Evolutionary conservation across 2,329 filamentous ascomycete genomes (phyloP).

Genomic region (Trichothecium sympodiale): DNA sequence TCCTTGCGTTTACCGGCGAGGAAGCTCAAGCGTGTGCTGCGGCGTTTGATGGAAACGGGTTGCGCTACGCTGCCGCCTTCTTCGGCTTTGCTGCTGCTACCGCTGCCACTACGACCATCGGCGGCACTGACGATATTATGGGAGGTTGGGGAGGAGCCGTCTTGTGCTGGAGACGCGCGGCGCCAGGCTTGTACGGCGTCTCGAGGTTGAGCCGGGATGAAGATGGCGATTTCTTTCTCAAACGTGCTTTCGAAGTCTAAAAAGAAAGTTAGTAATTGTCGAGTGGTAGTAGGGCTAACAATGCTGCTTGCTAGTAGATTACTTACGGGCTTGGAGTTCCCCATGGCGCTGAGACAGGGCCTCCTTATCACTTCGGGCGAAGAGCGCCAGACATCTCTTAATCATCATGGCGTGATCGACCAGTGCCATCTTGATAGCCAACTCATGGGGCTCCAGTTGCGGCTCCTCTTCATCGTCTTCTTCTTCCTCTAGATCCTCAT

Average conservation of each 20-base stretch:
- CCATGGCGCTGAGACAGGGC: conserved; percentile 43
- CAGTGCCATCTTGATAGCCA: conserved; percentile 71
- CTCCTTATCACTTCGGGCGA: conserved; percentile 52
- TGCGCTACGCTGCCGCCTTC: conserved; percentile 19
- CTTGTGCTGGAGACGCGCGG: too few species aligned
- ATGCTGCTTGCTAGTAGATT: too few species aligned
- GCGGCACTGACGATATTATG: conserved; percentile 6
- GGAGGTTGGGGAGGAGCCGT: too few species aligned
- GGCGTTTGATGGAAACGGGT: conserved; percentile 10
- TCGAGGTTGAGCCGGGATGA: conserved; percentile 42
- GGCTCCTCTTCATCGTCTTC: conserved; percentile 31
- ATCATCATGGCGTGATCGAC: conserved; percentile 84
- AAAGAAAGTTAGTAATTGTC: too few species aligned
- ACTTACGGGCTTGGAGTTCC: conserved; percentile 56
- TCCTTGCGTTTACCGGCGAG: conserved; percentile 41
- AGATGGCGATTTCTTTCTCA: conserved; percentile 52
- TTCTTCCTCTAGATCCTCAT: conserved; percentile 28
- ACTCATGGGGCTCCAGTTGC: conserved; percentile 52
- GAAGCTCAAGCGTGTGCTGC: conserved; percentile 45
- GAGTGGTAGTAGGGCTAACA: too few species aligned
- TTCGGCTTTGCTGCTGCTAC: conserved; percentile 28
- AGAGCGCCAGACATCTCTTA: conserved; percentile 66
- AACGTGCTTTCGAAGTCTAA: conserved; percentile 52
- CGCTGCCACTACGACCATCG: conserved; percentile 19
- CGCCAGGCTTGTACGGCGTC: conserved; percentile 14